Evolutionary conservation across 257 asterid genomes (phyloP).

Genomic region (Capsicum pubescens): DNA sequence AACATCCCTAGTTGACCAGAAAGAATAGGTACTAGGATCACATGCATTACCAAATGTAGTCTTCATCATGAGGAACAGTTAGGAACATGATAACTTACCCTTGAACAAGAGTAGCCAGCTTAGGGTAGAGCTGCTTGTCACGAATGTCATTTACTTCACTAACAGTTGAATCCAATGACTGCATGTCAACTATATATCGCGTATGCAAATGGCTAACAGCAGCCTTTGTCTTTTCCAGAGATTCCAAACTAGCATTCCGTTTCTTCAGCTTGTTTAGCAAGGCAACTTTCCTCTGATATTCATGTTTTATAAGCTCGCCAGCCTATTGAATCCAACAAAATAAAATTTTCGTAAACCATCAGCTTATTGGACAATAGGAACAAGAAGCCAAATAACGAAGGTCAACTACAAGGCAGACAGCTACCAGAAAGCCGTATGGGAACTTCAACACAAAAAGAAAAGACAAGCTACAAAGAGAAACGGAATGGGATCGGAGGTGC

Average conservation of each 20-base stretch:
- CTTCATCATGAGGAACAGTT: background rate
- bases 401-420: background rate
- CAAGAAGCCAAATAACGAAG: background rate
- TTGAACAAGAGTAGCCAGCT: constrained; percentile 74
- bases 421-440: background rate
- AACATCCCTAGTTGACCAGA: background rate
- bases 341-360: background rate
- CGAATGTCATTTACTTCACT: constrained; percentile 90
- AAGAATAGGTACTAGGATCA: background rate
- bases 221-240: constrained; percentile 91
- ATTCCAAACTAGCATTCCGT: constrained; percentile 75
- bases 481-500: background rate
- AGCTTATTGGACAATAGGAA: constrained; percentile 9
- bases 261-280: constrained; percentile 78
- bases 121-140: constrained; percentile 90
- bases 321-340: constrained; percentile 53
- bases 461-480: constrained; percentile 9
- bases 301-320: constrained; percentile 87
- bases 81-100: constrained; percentile 59
- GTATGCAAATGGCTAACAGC: constrained; percentile 97
- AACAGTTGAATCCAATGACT: constrained; percentile 91
- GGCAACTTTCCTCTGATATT: constrained; percentile 81
- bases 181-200: constrained; percentile 96
- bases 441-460: background rate
- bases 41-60: background rate